Evolutionary conservation across 2,329 filamentous ascomycete species (phyloP), one percentile per base, ranked within the genome.

Genomic region (Aspergillus jensenii): DNA sequence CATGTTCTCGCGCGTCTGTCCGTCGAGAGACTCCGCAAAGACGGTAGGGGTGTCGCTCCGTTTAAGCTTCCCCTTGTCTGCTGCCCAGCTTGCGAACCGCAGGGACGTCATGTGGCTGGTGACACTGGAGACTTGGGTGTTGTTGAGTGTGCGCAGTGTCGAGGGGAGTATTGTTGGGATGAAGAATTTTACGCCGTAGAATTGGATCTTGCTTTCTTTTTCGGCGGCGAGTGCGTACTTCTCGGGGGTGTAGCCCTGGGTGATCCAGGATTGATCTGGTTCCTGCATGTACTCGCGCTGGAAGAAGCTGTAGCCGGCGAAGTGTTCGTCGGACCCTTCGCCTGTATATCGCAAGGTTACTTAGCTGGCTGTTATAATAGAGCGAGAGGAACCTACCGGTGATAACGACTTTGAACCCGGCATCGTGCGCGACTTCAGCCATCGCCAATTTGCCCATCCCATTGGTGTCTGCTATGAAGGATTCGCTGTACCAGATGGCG

Each of bases 281-380:
- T 84, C 82, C 9, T 76, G 74, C 2, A 86, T 72, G 52, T 76
- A 78, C 48, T 84, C 81, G 1, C 74, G 67, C 0, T 76, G 64
- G 52, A 80, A 80, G 45, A 74, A 68, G 0, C 72, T 67, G 59
- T 85, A 86, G 27, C 83, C 83, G 1, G 72, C 78, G 64, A 85
- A 84, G 48, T 79, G 74, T 70, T 85, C 82, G 60, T 85, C 83
- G 11, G 80, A 69, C 3, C 81, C 81, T 63, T 83, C 80, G n/a
- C 78, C 77, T 65, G 19, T 7, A 25, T 37, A 6, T n/a, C 6
- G 8, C 33, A 25, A 11, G 27, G 9, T 31, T 7, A 15, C 4
- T 35, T n/a, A 37, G n/a, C 8, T n/a, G 47, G 27, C 9, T 31
- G 8, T 4, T 11, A 11, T 31, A 11, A 4, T 11, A 11, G 1